Percentiles rank a stretch among this genome's conserved stretches.
These are phyloP conservation scores for Chlorella vulgaris DNA, from an alignment of 139 green algal genomes.

Conservation along the genomic window DNA sequence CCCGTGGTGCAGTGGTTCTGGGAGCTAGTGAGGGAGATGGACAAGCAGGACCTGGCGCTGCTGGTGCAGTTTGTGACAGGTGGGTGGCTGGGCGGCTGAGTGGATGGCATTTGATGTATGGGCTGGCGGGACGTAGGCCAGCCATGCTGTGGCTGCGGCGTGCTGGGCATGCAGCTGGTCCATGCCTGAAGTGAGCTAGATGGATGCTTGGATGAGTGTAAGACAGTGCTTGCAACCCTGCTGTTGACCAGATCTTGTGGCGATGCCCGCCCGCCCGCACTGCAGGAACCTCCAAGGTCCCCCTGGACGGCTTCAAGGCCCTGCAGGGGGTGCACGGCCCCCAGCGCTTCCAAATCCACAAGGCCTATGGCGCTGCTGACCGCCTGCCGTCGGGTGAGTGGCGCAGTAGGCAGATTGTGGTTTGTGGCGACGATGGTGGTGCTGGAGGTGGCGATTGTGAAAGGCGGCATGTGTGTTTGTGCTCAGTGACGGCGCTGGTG, in stretches of 20 bases:
- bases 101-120: no score
- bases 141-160: no score
- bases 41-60: conserved; percentile 86
- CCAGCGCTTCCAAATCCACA: conserved; percentile 95
- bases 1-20: conserved; percentile 95
- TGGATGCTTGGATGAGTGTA: no score
- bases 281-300: conserved; percentile 92
- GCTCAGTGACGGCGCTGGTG: no score
- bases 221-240: no score
- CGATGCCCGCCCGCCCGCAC: neutral
- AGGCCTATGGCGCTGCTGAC: conserved; percentile 52
- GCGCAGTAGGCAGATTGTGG: no score
- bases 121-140: no score
- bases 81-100: neutral
- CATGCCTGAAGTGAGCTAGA: no score
- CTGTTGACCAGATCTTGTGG: no score
- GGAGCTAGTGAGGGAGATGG: conserved; percentile 87
- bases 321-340: conserved; percentile 93
- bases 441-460: neutral
- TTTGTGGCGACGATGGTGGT: neutral
- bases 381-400: conserved; percentile 77
- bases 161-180: no score
- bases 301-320: conserved; percentile 92
- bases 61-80: conserved; percentile 76
- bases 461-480: no score